These are phyloP conservation scores for Pseudocercospora fijiensis DNA, from an alignment of 2,329 filamentous ascomycete genomes.

Conservation along the genomic window DNA sequence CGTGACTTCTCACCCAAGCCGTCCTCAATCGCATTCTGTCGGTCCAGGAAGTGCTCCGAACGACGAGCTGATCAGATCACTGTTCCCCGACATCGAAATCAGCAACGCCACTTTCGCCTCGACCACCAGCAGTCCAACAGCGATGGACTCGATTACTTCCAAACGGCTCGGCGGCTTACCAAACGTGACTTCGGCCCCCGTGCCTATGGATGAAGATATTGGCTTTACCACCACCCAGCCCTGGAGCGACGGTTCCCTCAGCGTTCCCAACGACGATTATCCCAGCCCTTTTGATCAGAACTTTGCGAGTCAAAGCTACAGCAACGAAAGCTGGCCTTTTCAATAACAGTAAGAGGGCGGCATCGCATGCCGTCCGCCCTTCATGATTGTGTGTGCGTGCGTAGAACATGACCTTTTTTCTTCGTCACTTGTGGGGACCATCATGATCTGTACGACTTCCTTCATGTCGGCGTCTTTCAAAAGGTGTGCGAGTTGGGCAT, in stretches of 20 bases:
- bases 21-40: constrained; percentile 33
- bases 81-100: constrained; percentile 38
- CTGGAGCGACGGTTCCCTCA: constrained; percentile 38
- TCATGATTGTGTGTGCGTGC: constrained; percentile 1
- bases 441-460: constrained; percentile 4
- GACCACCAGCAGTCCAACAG: constrained; percentile 14
- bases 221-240: constrained; percentile 33
- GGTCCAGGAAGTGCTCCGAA: constrained; percentile 31
- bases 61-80: constrained; percentile 34
- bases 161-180: constrained; percentile 15
- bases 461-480: constrained; percentile 9
- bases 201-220: constrained; percentile 25
- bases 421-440: neutral
- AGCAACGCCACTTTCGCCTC: constrained; percentile 21
- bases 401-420: neutral
- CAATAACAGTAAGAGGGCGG: constrained; percentile 32
- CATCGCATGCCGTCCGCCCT: constrained; percentile 19
- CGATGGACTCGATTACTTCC: constrained; percentile 8
- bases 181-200: constrained; percentile 14
- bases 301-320: constrained; percentile 31
- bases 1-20: constrained; percentile 19
- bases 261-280: constrained; percentile 35
- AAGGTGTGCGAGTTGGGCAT: constrained; percentile 6
- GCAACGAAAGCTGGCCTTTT: constrained; percentile 26
- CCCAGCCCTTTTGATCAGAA: constrained; percentile 32